Evolutionary conservation across 345 rosid genomes (phyloP).

Genomic region (Gossypium ekmanianum): DNA sequence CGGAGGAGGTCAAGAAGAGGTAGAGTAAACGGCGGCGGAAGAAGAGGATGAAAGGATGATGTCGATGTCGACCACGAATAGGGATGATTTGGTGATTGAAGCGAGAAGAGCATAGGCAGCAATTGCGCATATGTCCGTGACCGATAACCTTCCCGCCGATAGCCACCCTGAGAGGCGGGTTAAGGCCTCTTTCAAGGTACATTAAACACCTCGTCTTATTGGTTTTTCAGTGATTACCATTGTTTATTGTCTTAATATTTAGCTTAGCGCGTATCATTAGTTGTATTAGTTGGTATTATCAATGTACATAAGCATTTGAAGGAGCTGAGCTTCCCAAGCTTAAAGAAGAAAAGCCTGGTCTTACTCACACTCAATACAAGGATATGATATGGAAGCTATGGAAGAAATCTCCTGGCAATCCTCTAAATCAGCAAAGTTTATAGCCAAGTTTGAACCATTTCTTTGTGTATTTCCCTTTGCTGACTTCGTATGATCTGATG

Average conservation of each 20-base stretch:
- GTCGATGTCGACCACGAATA: constrained; percentile 65
- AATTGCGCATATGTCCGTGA: constrained; percentile 57
- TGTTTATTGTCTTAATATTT: background rate
- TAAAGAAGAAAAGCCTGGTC: constrained; percentile 95
- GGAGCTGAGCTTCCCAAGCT: constrained; percentile 90
- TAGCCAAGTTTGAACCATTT: background rate
- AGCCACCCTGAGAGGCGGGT: constrained; percentile 85
- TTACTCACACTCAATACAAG: constrained; percentile 91
- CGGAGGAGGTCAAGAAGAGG: constrained; percentile 59
- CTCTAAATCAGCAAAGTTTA: constrained; percentile 74
- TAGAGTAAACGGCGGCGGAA: constrained; percentile 62
- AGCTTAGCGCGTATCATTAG: background rate
- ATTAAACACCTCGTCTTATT: background rate
- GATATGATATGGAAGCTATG: constrained; percentile 97
- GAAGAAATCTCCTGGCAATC: constrained; percentile 99
- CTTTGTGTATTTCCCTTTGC: background rate
- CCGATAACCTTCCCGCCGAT: constrained; percentile 68
- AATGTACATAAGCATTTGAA: constrained; percentile 61
- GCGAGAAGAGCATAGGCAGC: constrained; percentile 88
- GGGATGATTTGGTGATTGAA: constrained; percentile 77
- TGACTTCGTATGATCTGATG: background rate
- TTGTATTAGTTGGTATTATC: background rate
- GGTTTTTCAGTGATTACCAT: background rate
- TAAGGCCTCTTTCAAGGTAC: constrained; percentile 86
- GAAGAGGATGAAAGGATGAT: constrained; percentile 91